phyloP scores from a whole-genome alignment of 2,329 filamentous ascomycete genomes.

The Colletotrichum zoysiae region DNA sequence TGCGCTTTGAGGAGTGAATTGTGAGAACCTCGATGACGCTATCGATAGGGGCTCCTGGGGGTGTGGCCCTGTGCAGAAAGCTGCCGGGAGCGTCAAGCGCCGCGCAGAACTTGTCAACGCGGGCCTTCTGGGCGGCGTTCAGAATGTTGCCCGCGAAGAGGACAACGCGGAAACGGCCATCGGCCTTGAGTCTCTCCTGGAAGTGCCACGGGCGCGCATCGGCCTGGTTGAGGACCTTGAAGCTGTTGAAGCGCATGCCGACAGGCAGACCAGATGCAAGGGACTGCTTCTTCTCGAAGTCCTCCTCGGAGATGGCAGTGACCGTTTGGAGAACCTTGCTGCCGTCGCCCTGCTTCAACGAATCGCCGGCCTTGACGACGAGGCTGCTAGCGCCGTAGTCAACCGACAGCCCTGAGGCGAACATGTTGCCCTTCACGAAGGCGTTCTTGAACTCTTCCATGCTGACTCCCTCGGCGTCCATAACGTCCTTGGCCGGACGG shows the following conservation, averaged over 20 bases:
- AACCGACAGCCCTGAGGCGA: conserved; percentile 64
- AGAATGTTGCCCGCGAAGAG: conserved; percentile 73
- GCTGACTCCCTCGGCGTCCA: conserved; percentile 71
- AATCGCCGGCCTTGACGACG: conserved; percentile 64
- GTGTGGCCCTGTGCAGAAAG: conserved; percentile 48
- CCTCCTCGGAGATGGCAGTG: conserved; percentile 48
- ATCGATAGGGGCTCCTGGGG: conserved; percentile 44
- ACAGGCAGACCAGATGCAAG: conserved; percentile 59
- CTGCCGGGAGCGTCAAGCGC: conserved; percentile 49
- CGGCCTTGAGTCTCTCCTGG: conserved; percentile 66
- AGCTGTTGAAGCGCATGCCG: conserved; percentile 71
- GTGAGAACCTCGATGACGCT: conserved; percentile 65
- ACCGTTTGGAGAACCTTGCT: conserved; percentile 50
- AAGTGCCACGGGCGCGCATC: conserved; percentile 69
- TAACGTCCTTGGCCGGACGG: conserved; percentile 68
- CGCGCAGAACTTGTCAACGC: conserved; percentile 62
- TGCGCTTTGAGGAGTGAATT: conserved; percentile 67
- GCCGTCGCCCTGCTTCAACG: conserved; percentile 60
- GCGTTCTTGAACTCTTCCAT: conserved; percentile 73
- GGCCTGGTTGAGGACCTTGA: conserved; percentile 71
- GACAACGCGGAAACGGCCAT: conserved; percentile 70
- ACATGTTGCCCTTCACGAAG: conserved; percentile 71
- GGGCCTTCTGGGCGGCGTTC: conserved; percentile 54
- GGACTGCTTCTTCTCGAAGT: conserved; percentile 35
- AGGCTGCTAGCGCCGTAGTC: conserved; percentile 69